Conservation (phyloP, 768 basidiomycete species). For the Mycena galopus region DNA sequence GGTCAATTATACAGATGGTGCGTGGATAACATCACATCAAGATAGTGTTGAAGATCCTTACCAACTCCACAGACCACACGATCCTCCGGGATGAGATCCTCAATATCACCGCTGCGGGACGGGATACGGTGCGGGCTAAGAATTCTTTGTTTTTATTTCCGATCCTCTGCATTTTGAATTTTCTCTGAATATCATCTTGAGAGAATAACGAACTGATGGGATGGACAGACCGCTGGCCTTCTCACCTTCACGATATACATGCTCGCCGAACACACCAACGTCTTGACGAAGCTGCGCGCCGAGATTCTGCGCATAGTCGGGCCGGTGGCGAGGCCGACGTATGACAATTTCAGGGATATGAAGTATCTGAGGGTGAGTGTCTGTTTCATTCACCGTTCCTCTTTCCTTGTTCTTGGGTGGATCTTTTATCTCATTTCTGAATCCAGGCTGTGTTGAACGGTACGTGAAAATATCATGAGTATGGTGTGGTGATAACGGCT, state of each 20-base stretch:
- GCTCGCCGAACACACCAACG: constrained; percentile 64
- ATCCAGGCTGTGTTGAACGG: constrained; percentile 19
- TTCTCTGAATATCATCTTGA: no score
- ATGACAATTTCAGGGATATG: constrained; percentile 69
- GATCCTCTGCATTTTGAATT: not conserved
- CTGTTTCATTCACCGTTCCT: constrained; percentile 32
- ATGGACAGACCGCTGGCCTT: constrained; percentile 59
- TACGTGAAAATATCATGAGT: not conserved
- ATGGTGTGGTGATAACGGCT: not conserved
- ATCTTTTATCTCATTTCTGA: not conserved
- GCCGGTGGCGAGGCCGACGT: constrained; percentile 57
- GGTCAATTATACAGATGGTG: constrained; percentile 67
- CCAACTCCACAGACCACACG: constrained; percentile 50
- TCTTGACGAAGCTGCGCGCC: constrained; percentile 60
- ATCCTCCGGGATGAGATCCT: constrained; percentile 61
- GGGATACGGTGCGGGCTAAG: constrained; percentile 60
- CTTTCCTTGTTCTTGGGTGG: not conserved
- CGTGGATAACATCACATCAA: no score
- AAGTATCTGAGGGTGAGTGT: constrained; percentile 68
- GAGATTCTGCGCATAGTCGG: constrained; percentile 66
- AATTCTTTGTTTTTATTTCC: no score
- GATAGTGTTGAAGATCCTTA: no score
- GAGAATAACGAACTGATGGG: no score
- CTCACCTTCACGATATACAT: constrained; percentile 69
- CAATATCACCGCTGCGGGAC: constrained; percentile 59